Conservation (phyloP, 2,329 filamentous ascomycete genomes). For the Pyrenophora graminea region DNA sequence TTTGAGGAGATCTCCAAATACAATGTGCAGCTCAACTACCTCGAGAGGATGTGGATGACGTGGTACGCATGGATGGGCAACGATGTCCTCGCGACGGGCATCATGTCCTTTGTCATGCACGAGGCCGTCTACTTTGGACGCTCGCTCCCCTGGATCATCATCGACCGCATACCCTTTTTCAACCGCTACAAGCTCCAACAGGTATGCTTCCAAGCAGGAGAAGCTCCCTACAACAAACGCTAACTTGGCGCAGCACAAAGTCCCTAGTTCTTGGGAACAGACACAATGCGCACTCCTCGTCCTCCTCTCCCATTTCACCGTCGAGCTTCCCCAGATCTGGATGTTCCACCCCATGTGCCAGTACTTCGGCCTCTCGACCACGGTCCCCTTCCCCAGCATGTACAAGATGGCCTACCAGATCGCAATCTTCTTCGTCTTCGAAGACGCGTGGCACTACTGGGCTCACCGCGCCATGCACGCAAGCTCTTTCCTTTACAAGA, state of each 20-base stretch:
- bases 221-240: neutral
- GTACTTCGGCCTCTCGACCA: conserved; percentile 85
- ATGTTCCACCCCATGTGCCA: conserved; percentile 97
- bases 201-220: conserved; percentile 53
- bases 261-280: conserved; percentile 90
- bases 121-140: conserved; percentile 94
- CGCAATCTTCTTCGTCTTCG: conserved; percentile 88
- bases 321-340: conserved; percentile 98
- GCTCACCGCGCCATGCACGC: conserved; percentile 91
- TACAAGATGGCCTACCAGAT: conserved; percentile 92
- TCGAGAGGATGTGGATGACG: conserved; percentile 88
- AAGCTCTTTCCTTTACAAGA: conserved; percentile 85
- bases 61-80: conserved; percentile 99
- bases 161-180: conserved; percentile 85
- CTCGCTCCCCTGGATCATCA: conserved; percentile 86
- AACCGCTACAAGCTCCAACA: conserved; percentile 93
- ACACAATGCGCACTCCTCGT: conserved; percentile 93
- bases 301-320: conserved; percentile 93
- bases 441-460: conserved; percentile 99
- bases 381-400: conserved; percentile 83
- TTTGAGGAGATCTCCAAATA: conserved; percentile 68
- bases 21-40: conserved; percentile 84
- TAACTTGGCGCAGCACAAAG: conserved; percentile 64
- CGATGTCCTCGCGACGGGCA: conserved; percentile 91
- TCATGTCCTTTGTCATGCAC: conserved; percentile 97